phyloP scores from a whole-genome alignment of 2,329 filamentous ascomycete genomes.

The Fusarium duplospermum region DNA sequence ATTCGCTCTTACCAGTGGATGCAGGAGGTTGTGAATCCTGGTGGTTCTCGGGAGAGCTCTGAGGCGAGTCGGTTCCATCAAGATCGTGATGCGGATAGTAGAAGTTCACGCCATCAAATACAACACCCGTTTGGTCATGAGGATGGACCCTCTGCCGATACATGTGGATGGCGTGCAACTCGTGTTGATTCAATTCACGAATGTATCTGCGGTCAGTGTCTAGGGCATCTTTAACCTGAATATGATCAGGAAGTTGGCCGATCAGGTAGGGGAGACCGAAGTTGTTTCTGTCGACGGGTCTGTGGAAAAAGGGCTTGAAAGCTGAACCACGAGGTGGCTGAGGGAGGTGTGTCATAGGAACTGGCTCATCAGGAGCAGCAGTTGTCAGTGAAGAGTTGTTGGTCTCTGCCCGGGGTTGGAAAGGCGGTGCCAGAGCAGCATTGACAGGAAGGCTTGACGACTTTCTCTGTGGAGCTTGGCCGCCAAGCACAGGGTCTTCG shows the following conservation, averaged over 20 bases:
- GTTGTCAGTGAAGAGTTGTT: slow-evolving; percentile 27
- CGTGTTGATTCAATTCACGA: slow-evolving; percentile 68
- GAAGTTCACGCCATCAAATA: slow-evolving; percentile 74
- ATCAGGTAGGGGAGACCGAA: slow-evolving; percentile 63
- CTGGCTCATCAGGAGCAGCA: slow-evolving; percentile 17
- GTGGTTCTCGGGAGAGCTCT: background rate
- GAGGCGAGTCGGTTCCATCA: background rate
- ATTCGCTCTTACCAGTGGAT: slow-evolving; percentile 21
- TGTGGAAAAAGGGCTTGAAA: slow-evolving; percentile 40
- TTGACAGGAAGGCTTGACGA: slow-evolving; percentile 55
- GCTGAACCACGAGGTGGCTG: slow-evolving; percentile 11
- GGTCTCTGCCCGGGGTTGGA: slow-evolving; percentile 55
- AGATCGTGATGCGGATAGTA: slow-evolving; percentile 65
- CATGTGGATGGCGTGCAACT: slow-evolving; percentile 67
- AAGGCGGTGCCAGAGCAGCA: slow-evolving; percentile 62
- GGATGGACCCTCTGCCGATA: slow-evolving; percentile 70
- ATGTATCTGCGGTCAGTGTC: slow-evolving; percentile 65
- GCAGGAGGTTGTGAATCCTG: slow-evolving; percentile 6
- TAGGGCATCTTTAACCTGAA: slow-evolving; percentile 54
- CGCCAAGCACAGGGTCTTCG: slow-evolving; percentile 13
- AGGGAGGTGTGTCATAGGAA: slow-evolving; percentile 5
- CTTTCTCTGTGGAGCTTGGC: slow-evolving; percentile 48
- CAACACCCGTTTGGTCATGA: slow-evolving; percentile 63
- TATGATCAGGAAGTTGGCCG: slow-evolving; percentile 60
- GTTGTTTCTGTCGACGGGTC: slow-evolving; percentile 5